Conservation (phyloP, 495 filamentous ascomycete species). For the Coniosporium apollinis region DNA sequence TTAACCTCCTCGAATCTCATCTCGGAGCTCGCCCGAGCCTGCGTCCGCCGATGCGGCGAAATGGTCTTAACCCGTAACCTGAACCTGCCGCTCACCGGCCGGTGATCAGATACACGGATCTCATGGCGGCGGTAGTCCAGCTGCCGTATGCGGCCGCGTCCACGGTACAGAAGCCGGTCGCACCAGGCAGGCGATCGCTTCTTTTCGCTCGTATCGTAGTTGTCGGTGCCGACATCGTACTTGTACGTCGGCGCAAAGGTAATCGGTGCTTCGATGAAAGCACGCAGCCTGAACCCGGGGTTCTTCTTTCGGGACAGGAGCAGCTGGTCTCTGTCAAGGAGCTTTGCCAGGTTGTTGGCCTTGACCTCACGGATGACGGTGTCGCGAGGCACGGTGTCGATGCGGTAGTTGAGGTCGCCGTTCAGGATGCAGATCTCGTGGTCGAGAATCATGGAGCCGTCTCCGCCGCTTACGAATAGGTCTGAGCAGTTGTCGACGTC, state of each 20-base stretch:
- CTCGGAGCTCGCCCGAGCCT: conserved; percentile 52
- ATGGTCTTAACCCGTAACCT: conserved; percentile 68
- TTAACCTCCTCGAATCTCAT: conserved; percentile 54
- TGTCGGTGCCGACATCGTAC: conserved; percentile 89
- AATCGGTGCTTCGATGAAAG: conserved; percentile 74
- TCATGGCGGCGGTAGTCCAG: conserved; percentile 78
- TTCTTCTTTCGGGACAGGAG: conserved; percentile 74
- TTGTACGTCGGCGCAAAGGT: conserved; percentile 76
- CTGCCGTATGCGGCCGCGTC: conserved; percentile 67
- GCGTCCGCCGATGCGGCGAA: conserved; percentile 41
- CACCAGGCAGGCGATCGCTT: conserved; percentile 95
- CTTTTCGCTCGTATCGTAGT: conserved; percentile 90
- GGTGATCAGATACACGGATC: conserved; percentile 76
- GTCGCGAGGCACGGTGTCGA: conserved; percentile 89
- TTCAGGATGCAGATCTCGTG: conserved; percentile 94
- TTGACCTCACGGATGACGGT: conserved; percentile 73
- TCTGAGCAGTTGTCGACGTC: conserved; percentile 44
- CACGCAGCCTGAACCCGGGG: conserved; percentile 69
- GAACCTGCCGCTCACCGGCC: conserved; percentile 78
- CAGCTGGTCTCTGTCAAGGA: conserved; percentile 90
- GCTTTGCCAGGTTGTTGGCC: conserved; percentile 62
- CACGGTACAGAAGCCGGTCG: conserved; percentile 78
- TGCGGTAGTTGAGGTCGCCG: conserved; percentile 95
- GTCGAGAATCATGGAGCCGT: conserved; percentile 90
- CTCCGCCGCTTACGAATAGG: conserved; percentile 74